Base-by-base conservation (phyloP, 2,329 filamentous ascomycete genomes). In the Penicillium sp. region DNA sequence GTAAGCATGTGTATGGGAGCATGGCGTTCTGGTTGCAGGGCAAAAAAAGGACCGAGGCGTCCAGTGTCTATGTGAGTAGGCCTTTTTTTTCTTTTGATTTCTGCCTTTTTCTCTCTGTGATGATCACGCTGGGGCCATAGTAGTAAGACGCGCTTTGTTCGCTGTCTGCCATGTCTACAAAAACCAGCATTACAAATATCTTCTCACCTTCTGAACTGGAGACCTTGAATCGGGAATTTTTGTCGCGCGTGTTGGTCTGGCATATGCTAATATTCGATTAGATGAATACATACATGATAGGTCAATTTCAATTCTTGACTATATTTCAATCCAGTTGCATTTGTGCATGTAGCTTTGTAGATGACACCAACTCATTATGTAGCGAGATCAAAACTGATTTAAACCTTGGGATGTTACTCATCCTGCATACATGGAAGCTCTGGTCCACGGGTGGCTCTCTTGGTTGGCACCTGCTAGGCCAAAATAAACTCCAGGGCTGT, bases 201-300 rank as follows among this genome's bases (percentile, higher is more conserved):
- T 87, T 87, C 85, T 87, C 85, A 81, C 69, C 58, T 78, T 85
- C 82, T 85, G 83, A 85, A 70, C 60, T 51, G 47, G 56, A 56
- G 39, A 44, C 4, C 14, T 42, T 29, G 46, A 46, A 21, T n/a
- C 11, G 45, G 27, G 22, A 36, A 16, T 46, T n/a, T 39, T 39
- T 44, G 36, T 52, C n/a, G 3, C 22, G 16, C 24, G 42, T 51
- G 14, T 50, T 53, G 31, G 22, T 52, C 2, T 40, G 11, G 10
- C 49, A 45, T 52, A 14, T 51, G 55, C 57, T 60, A 47, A 61
- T 51, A 36, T 48, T 49, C 36, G 40, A 48, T 40, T 27, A 38
- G 48, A 51, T 45, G 40, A 46, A 55, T 45, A 47, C 29, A 44
- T 51, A 49, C 34, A 36, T 47, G 47, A 43, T 50, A 36, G 32